Conservation (phyloP, 257 asterid genomes). For the Jasminum sambac region DNA sequence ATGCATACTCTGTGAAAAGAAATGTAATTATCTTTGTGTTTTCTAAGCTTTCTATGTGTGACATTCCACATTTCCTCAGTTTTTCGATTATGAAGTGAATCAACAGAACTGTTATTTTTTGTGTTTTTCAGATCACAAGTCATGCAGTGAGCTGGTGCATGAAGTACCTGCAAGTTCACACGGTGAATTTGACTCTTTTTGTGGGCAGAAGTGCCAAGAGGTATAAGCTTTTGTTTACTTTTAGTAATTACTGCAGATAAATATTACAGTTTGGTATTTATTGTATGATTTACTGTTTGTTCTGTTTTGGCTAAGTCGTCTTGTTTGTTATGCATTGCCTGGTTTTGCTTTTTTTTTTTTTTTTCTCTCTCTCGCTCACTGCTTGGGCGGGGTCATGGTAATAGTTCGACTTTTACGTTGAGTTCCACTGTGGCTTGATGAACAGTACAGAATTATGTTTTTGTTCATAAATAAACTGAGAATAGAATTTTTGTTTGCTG, state of each 20-base stretch:
- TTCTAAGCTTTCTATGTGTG: conserved; percentile 19
- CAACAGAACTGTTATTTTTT: conserved; percentile 24
- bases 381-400: background rate
- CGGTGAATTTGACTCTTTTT: conserved; percentile 46
- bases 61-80: conserved; percentile 5
- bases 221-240: conserved; percentile 42
- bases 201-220: conserved; percentile 86
- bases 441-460: background rate
- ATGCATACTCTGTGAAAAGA: conserved; percentile 77
- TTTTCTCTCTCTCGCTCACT: background rate
- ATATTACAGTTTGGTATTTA: conserved; percentile 1
- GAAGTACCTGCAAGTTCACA: conserved; percentile 42
- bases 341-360: background rate
- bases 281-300: conserved; percentile 1
- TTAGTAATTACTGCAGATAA: conserved; percentile 12
- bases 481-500: background rate
- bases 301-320: too few relatives aligned
- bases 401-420: background rate
- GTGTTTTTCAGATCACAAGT: conserved; percentile 62
- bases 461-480: background rate
- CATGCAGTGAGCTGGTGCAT: conserved; percentile 52
- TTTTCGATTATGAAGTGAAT: background rate
- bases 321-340: too few relatives aligned
- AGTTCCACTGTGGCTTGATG: background rate
- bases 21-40: conserved; percentile 50